Conservation (phyloP, 2,329 filamentous ascomycete genomes). For the Myriosclerotinia duriaeana region DNA sequence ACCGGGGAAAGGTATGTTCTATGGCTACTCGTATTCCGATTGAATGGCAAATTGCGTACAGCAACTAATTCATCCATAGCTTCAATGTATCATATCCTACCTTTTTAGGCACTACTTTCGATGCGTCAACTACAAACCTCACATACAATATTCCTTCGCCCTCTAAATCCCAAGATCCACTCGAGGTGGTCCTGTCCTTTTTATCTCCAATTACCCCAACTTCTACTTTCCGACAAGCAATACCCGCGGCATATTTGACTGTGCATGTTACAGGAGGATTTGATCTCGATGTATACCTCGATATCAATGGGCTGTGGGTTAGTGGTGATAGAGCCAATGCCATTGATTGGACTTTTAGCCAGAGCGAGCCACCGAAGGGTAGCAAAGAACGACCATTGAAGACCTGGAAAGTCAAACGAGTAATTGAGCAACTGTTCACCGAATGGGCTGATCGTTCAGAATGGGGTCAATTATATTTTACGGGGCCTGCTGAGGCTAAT, state of each 20-base stretch:
- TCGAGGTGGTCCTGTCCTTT: constrained; percentile 61
- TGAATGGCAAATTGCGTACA: neutral
- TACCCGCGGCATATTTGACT: constrained; percentile 75
- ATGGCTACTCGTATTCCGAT: neutral
- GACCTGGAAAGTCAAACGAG: constrained; percentile 64
- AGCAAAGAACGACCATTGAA: constrained; percentile 50
- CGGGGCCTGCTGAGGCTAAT: constrained; percentile 63
- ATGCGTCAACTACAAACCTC: constrained; percentile 69
- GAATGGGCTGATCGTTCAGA: constrained; percentile 74
- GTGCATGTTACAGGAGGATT: constrained; percentile 67
- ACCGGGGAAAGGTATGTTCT: constrained; percentile 41
- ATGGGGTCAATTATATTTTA: constrained; percentile 81
- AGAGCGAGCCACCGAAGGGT: constrained; percentile 44
- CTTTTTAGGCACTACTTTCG: constrained; percentile 63
- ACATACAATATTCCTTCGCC: constrained; percentile 59
- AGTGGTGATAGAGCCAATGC: constrained; percentile 69
- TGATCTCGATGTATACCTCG: constrained; percentile 63
- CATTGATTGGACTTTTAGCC: constrained; percentile 67
- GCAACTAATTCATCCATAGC: constrained; percentile 39
- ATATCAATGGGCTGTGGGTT: constrained; percentile 77
- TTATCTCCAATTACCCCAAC: constrained; percentile 41
- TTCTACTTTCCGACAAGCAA: constrained; percentile 39
- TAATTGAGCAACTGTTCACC: constrained; percentile 66
- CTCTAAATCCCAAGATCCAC: constrained; percentile 41
- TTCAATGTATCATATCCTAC: constrained; percentile 58